These are phyloP conservation scores for Venturia aucupariae DNA, from an alignment of 2,329 filamentous ascomycete genomes.

Conservation along the genomic window DNA sequence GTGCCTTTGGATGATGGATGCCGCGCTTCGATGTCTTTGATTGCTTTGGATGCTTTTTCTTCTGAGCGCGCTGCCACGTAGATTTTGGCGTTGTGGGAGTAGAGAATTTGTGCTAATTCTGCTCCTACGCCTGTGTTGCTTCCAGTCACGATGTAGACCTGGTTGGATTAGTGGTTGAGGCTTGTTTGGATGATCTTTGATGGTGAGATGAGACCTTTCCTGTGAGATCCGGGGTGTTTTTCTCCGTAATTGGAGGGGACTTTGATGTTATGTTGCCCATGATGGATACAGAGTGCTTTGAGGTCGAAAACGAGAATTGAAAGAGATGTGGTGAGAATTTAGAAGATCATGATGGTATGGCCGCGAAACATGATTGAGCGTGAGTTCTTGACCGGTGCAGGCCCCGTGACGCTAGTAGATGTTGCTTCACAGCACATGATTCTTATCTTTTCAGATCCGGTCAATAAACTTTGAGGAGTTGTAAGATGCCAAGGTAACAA, in stretches of 20 bases:
- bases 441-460: too few relatives aligned
- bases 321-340: too few relatives aligned
- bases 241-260: background rate
- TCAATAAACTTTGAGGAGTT: too few relatives aligned
- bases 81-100: conserved; percentile 9
- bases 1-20: conserved; percentile 17
- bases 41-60: conserved; percentile 1
- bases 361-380: too few relatives aligned
- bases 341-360: too few relatives aligned
- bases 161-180: background rate
- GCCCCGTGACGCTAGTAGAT: too few relatives aligned
- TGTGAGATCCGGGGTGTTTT: conserved; percentile 2
- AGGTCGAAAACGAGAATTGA: background rate
- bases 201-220: background rate
- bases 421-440: too few relatives aligned
- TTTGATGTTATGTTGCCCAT: background rate
- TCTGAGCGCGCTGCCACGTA: conserved; percentile 7
- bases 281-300: background rate
- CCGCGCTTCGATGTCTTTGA: conserved; percentile 26
- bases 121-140: background rate
- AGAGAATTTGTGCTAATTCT: conserved; percentile 9
- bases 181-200: background rate
- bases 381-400: too few relatives aligned
- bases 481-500: too few relatives aligned
- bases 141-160: conserved; percentile 10